Base-by-base conservation (phyloP, 176 grass and related monocot genomes). In the Hyparrhenia diplandra region DNA sequence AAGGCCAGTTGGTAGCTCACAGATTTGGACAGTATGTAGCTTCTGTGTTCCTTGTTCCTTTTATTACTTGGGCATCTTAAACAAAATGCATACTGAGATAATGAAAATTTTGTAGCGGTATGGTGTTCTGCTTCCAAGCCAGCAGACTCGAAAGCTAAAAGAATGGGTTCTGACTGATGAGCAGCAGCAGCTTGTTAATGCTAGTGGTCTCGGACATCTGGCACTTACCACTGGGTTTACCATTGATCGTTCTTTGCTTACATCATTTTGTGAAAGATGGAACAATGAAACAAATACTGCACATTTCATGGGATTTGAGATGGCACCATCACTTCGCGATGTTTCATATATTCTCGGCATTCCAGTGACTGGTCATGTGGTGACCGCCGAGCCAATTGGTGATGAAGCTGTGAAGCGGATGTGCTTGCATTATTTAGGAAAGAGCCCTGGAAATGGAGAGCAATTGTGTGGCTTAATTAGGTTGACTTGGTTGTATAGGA, bases 211-310 rank as follows among this genome's bases (percentile, higher is more conserved):
- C 77, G 87, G 87, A 57, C 87, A 89, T 89, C 83, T 89, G 66
- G 87, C 87, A 72, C 87, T 89, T 75, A 89, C 87, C 8, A 82
- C 87, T 39, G 87, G 83, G 45, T 89, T 89, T 85, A 89, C 87
- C 59, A 89, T 89, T 37, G 87, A 89, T 65, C 83, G 87, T 76
- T 82, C 83, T 64, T 85, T 89, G 78, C 87, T 89, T 57, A 89
- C 88, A 78, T 74, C 83, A 13, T 86, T 89, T 67, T 89, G 88
- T 82, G 88, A 89, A 74, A 77, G 83, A 78, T 89, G 88, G 83
- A 89, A 89, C 59, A 89, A 89, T 51, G 88, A 89, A 78, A 89
- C 83, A 73, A 89, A 89, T 82, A 89, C 88, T 86, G 83, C 83
- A 25, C 79, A 86, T 73, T 86, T 89, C 39, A 73, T 89, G 83